Percentiles rank a stretch among this genome's conserved stretches.
Evolutionary conservation across 2,329 filamentous ascomycete genomes (phyloP).

Genomic region (Tolypocladium amazonense): DNA sequence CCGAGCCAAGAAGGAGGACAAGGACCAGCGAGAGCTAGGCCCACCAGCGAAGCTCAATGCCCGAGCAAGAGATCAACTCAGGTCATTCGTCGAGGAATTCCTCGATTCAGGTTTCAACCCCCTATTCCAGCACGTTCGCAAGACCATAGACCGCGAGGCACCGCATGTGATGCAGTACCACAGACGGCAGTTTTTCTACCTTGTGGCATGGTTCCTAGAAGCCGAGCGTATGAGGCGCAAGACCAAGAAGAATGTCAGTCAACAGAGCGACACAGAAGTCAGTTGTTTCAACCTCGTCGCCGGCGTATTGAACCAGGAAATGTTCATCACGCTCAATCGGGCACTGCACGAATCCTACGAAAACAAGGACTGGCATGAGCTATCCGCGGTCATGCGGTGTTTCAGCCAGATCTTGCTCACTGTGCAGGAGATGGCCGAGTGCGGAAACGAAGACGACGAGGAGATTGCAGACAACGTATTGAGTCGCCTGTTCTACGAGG

Average conservation of each 20-base stretch:
- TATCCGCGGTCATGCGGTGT: constrained; percentile 83
- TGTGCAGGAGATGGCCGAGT: constrained; percentile 83
- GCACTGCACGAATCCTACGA: constrained; percentile 71
- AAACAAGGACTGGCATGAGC: constrained; percentile 75
- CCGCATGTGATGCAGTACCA: constrained; percentile 71
- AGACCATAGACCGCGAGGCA: constrained; percentile 82
- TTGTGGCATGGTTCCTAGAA: constrained; percentile 85
- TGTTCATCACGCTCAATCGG: constrained; percentile 79
- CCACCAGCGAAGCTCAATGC: constrained; percentile 58
- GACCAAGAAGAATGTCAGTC: constrained; percentile 42
- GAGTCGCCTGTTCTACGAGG: constrained; percentile 96
- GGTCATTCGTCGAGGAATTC: constrained; percentile 82
- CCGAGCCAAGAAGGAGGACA: constrained; percentile 47
- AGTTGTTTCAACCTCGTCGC: constrained; percentile 82
- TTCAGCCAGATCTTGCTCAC: constrained; percentile 92
- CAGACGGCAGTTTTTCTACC: constrained; percentile 79
- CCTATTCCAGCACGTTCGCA: constrained; percentile 72
- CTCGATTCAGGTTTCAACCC: constrained; percentile 94
- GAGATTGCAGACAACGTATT: constrained; percentile 97
- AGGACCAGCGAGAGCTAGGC: constrained; percentile 66
- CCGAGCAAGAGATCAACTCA: constrained; percentile 65
- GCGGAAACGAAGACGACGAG: constrained; percentile 79
- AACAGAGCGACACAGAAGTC: constrained; percentile 37
- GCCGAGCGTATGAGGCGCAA: constrained; percentile 67
- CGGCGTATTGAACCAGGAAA: constrained; percentile 85